Evolutionary conservation across 179 eudicot genomes (phyloP).

Genomic region (Silene noctiflora): DNA sequence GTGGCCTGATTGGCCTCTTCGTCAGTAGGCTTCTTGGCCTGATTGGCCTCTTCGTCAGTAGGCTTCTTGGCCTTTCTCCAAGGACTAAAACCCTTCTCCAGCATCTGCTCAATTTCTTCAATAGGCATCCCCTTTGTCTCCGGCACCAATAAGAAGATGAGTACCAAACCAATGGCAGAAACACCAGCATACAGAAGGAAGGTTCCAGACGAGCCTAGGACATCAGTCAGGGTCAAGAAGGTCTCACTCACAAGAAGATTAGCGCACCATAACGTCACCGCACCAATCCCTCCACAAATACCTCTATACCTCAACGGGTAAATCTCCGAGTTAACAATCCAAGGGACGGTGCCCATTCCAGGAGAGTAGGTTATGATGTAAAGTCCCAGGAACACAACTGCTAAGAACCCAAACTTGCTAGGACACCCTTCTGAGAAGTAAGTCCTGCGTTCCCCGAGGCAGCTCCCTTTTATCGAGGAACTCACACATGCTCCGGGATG

Average conservation of each 20-base stretch:
- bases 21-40: no score
- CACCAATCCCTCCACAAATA: slow-evolving; percentile 67
- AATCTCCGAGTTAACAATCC: slow-evolving; percentile 75
- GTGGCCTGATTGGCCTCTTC: no score
- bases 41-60: background rate
- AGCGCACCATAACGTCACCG: slow-evolving; percentile 56
- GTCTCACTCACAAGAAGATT: slow-evolving; percentile 62
- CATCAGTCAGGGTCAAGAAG: slow-evolving; percentile 56
- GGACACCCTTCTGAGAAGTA: slow-evolving; percentile 72
- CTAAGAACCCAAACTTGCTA: slow-evolving; percentile 48
- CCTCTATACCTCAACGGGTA: slow-evolving; percentile 68
- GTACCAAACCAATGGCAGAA: slow-evolving; percentile 39
- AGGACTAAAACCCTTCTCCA: slow-evolving; percentile 53
- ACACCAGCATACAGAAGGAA: slow-evolving; percentile 61
- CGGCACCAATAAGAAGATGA: slow-evolving; percentile 55
- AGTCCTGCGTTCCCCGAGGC: slow-evolving; percentile 37
- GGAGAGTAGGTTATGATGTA: slow-evolving; percentile 63
- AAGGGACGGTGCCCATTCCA: slow-evolving; percentile 74
- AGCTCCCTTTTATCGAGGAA: slow-evolving; percentile 32
- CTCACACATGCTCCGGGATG: slow-evolving; percentile 61
- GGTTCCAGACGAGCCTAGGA: slow-evolving; percentile 50
- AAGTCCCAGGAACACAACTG: slow-evolving; percentile 46
- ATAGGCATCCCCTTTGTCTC: slow-evolving; percentile 70
- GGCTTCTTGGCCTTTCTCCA: slow-evolving; percentile 13
- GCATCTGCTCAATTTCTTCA: slow-evolving; percentile 68